A percentile compares a stretch with the other conserved stretches of the same genome.
phyloP scores from a whole-genome alignment of 345 rosid genomes.

The Arabidopsis arenosa region DNA sequence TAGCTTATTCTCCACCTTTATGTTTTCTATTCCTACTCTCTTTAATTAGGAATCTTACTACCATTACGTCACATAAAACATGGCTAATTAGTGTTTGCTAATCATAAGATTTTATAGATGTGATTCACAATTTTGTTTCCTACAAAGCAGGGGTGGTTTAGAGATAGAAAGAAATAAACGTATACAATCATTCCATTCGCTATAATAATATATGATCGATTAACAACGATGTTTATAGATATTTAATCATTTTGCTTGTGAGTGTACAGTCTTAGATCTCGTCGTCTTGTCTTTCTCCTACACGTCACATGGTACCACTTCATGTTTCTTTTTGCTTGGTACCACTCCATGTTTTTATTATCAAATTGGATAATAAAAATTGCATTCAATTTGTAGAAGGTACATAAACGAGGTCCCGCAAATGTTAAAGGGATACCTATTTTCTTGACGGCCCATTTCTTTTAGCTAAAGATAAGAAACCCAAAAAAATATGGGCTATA shows the following conservation, averaged over 20 bases:
- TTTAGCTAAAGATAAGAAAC: neutral
- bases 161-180: neutral
- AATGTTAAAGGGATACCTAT: neutral
- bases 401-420: neutral
- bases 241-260: constrained; percentile 21
- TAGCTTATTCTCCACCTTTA: neutral
- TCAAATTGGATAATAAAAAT: neutral
- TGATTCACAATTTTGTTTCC: neutral
- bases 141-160: neutral
- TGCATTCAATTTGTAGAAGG: constrained; percentile 15
- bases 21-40: neutral
- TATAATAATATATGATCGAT: neutral
- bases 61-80: neutral
- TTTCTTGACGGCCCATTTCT: constrained; percentile 4
- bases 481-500: neutral
- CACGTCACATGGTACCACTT: constrained; percentile 38
- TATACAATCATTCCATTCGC: neutral
- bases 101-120: neutral
- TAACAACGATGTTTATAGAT: constrained; percentile 11
- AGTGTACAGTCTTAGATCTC: constrained; percentile 17
- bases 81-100: constrained; percentile 6
- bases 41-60: too few relatives aligned
- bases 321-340: constrained; percentile 27
- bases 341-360: constrained; percentile 21
- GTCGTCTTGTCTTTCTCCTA: constrained; percentile 33